Conservation (phyloP, 768 basidiomycete species). For the Cyclocybe cylindracea region DNA sequence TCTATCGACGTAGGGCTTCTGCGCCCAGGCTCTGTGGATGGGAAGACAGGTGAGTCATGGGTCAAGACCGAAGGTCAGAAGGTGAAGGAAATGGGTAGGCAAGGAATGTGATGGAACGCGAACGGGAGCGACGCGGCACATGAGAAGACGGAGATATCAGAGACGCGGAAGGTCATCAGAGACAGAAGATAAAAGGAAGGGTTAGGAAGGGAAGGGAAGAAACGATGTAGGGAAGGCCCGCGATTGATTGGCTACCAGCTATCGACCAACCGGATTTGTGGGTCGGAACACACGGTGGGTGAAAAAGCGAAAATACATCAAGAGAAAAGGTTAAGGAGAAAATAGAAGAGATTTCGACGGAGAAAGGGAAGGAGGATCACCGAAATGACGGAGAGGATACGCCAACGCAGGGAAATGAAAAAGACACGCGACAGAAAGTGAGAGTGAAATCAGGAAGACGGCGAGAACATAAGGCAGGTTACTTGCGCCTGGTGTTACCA, state of each 20-base stretch:
- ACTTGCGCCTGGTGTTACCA: too few relatives aligned
- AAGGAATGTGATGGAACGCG: too few relatives aligned
- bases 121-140: too few relatives aligned
- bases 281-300: background rate
- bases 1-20: conserved; percentile 85
- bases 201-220: background rate
- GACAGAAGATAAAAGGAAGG: background rate
- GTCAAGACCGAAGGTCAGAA: background rate
- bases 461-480: too few relatives aligned
- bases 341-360: background rate
- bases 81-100: too few relatives aligned
- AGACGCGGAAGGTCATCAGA: background rate
- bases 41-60: conserved; percentile 5
- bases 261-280: background rate
- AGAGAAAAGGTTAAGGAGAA: background rate
- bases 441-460: too few relatives aligned
- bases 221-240: background rate
- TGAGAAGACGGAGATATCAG: too few relatives aligned
- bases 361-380: background rate
- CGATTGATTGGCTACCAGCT: background rate
- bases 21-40: conserved; percentile 69
- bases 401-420: background rate
- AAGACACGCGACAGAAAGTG: background rate
- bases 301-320: background rate
- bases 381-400: background rate